phyloP scores from a whole-genome alignment of 257 asterid genomes.

The Nyctanthes arbortristis region DNA sequence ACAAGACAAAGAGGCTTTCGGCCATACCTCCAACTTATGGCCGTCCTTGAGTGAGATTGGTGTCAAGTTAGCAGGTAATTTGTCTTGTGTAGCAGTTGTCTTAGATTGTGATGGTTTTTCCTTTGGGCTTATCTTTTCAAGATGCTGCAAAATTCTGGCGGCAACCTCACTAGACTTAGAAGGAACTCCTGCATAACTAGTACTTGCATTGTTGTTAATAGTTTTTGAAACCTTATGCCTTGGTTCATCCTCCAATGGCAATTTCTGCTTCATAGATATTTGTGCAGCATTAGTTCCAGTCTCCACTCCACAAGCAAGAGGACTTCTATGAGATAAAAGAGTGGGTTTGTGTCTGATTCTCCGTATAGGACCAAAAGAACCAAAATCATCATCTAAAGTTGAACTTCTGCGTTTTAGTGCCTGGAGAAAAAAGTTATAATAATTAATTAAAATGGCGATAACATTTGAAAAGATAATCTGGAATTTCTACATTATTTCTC shows the following conservation, averaged over 20 bases:
- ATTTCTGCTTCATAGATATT: constrained; percentile 36
- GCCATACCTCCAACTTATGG: constrained; percentile 40
- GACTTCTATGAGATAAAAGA: constrained; percentile 41
- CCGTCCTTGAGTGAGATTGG: constrained; percentile 48
- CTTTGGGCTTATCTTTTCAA: constrained; percentile 70
- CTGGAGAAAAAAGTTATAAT: constrained; percentile 37
- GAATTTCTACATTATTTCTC: constrained; percentile 10
- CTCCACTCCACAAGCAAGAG: constrained; percentile 37
- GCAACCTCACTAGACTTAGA: constrained; percentile 75
- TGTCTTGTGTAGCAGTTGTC: constrained; percentile 44
- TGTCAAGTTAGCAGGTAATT: constrained; percentile 46
- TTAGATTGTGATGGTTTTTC: constrained; percentile 65
- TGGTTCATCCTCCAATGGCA: constrained; percentile 34
- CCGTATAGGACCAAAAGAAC: constrained; percentile 74
- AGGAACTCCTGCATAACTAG: constrained; percentile 60
- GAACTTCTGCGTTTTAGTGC: constrained; percentile 78
- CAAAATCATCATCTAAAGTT: constrained; percentile 69
- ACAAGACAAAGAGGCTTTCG: constrained; percentile 29
- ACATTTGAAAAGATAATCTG: constrained; percentile 1
- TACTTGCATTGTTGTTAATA: constrained; percentile 39
- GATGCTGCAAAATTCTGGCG: constrained; percentile 76
- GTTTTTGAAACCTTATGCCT: constrained; percentile 29
- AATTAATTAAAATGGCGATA: constrained; percentile 20
- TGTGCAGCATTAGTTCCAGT: constrained; percentile 39
- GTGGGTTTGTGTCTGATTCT: constrained; percentile 77